Conservation (phyloP, 2,329 filamentous ascomycete species). For the Massarina eburnea region DNA sequence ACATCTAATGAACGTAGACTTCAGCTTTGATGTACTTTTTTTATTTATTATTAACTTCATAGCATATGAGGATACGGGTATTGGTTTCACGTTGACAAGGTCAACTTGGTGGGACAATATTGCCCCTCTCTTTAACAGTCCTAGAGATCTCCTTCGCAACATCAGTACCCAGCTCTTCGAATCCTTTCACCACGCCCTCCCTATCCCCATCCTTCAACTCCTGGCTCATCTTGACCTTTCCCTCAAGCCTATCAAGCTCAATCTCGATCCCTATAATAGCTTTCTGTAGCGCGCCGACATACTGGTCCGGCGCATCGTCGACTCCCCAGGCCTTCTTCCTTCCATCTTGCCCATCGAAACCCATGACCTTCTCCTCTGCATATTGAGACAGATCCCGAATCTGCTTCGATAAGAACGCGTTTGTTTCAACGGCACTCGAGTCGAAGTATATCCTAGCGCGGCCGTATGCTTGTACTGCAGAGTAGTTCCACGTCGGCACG, state of each 20-base stretch:
- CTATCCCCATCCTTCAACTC: slow-evolving; percentile 25
- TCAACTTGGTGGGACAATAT: too few relatives aligned
- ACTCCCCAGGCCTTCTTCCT: slow-evolving; percentile 58
- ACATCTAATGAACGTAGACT: too few relatives aligned
- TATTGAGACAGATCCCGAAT: slow-evolving; percentile 56
- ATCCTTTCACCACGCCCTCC: slow-evolving; percentile 59
- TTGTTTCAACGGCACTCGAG: slow-evolving; percentile 48
- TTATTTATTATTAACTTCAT: too few relatives aligned
- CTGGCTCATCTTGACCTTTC: slow-evolving; percentile 34
- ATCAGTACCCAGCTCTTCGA: slow-evolving; percentile 49
- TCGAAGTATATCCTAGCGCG: slow-evolving; percentile 58
- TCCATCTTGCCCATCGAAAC: slow-evolving; percentile 46
- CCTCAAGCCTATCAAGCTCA: slow-evolving; percentile 21
- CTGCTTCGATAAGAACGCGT: slow-evolving; percentile 54
- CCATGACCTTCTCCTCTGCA: slow-evolving; percentile 59
- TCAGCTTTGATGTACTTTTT: too few relatives aligned
- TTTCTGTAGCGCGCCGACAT: slow-evolving; percentile 48
- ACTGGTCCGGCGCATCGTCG: slow-evolving; percentile 57
- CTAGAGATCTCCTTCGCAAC: slow-evolving; percentile 30
- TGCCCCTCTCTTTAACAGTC: slow-evolving; percentile 31
- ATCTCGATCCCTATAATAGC: slow-evolving; percentile 30
- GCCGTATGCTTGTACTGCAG: slow-evolving; percentile 66
- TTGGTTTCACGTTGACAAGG: too few relatives aligned
- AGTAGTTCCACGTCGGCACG: slow-evolving; percentile 72
- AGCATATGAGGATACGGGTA: too few relatives aligned